Base-by-base conservation (phyloP, 305 asterid genomes). In the Rubia occidens region DNA sequence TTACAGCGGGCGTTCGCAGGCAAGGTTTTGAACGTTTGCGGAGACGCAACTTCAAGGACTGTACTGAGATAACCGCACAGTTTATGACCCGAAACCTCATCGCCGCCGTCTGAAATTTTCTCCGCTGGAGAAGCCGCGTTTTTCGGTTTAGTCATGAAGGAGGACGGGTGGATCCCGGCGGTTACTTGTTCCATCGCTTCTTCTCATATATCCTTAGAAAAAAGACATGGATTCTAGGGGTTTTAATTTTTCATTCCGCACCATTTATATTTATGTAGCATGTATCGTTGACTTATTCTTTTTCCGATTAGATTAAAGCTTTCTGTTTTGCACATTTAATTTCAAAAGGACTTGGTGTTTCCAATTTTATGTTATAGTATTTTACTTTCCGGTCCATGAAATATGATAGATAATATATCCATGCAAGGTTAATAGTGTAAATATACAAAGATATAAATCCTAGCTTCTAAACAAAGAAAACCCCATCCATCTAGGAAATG, bases 41-140 rank as follows among this genome's bases (percentile, higher is more conserved):
- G 51, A 13, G 77, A 64, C 20, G 87, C 67, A 63, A 77, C 53
- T 1, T 81, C 29, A 49, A 87, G 77, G 11, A 86, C 95, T 26
- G 83, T 74, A n/a, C 76, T 68, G 70, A 93, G 80, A 81, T 75
- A 88, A 61, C 98, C 97, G 84, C 95, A 87, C 67, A 90, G 95
- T 71, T 87, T 88, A 81, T 80, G 78, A 54, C 82, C 88, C 0
- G 84, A 18, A 42, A 80, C 80, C 2, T 75, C 75, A n/a, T 66
- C 86, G 62, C 13, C 58, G 58, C 11, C 86, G 65, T 9, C 86
- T 8, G 58, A 17, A 15, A 15, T 51, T 17, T 4, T 17, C 10
- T 51, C 58, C 58, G 24, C 58, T 20, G 21, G 21, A 5, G 58
- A 51, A 51, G 6, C 20, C 20, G 58, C 21, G 58, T 9, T 51